A percentile compares a stretch with the other conserved stretches of the same genome.
phyloP scores from a whole-genome alignment of 371 early-diverging fungal species.

The Rhizomucor pusillus region DNA sequence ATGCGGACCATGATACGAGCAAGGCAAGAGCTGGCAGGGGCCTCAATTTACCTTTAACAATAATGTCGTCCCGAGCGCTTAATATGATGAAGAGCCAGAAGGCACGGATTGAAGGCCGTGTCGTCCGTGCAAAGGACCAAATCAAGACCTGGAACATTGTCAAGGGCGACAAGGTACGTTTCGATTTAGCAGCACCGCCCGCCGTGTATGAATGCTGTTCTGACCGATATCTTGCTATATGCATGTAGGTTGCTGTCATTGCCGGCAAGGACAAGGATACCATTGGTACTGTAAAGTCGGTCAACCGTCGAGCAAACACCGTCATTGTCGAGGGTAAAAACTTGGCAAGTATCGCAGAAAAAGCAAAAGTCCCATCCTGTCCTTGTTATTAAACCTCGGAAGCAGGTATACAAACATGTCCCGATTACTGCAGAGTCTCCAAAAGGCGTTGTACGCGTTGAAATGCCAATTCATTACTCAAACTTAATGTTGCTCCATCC shows the following conservation, averaged over 20 bases:
- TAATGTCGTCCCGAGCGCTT: no score
- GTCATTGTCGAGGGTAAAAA: slow-evolving; percentile 51
- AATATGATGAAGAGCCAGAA: no score
- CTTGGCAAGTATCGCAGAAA: slow-evolving; percentile 22
- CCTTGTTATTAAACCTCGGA: slow-evolving; percentile 13
- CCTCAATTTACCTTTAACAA: no score
- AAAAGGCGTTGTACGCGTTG: slow-evolving; percentile 45
- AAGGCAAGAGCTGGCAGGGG: no score
- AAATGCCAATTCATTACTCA: slow-evolving; percentile 48
- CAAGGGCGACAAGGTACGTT: slow-evolving; percentile 43
- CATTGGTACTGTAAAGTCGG: slow-evolving; percentile 47
- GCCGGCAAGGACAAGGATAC: slow-evolving; percentile 53
- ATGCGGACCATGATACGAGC: no score
- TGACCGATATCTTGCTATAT: no score
- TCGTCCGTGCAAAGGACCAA: slow-evolving; percentile 26
- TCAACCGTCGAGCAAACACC: slow-evolving; percentile 37
- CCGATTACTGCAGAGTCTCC: slow-evolving; percentile 47
- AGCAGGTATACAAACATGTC: slow-evolving; percentile 39
- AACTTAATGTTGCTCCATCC: slow-evolving; percentile 52
- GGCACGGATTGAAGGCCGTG: no score
- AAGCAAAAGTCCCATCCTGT: not conserved
- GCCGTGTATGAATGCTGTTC: no score
- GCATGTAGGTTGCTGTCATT: slow-evolving; percentile 54
- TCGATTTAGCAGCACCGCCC: not conserved
- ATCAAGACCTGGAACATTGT: slow-evolving; percentile 47